Base-by-base conservation (phyloP, 78 protist genomes). In the Cavenderia fasciculata region DNA sequence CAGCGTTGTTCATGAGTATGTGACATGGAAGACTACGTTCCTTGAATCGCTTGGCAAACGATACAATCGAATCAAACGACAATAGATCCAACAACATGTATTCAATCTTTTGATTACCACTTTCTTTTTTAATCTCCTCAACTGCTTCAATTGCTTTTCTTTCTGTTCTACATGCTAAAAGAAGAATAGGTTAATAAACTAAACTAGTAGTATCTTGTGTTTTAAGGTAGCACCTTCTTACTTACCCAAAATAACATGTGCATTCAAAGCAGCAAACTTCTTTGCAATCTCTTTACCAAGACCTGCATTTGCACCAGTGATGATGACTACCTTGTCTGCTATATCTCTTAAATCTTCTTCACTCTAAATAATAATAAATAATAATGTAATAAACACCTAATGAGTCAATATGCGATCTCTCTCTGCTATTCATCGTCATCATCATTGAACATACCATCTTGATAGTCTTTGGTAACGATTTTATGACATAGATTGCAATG, bases 271-370 rank as follows among this genome's bases (percentile, higher is more conserved):
- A 2, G 86, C 85, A 18, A 87, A 40, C 29, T 74, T 49, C 40
- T 56, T 46, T 18, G 86, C 85, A 23, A 76, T 51, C 66, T 76
- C 82, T 57, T 71, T 68, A 51, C 93, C 93, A 6, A 87, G 27
- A 10, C 93, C 93, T 27, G 93, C 86, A 70, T 87, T 87, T 38
- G 93, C 78, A 27, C 93, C 93, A 7, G 93, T 87, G 21, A 87
- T 74, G 14, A 87, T 63, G 12, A 76, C 68, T 11, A 51, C 27
- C 29, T 74, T 87, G 34, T 71, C 54, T n/a, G n/a, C n/a, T n/a
- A n/a, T n/a, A n/a, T n/a, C n/a, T 25, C 46, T 41, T 36, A 87
- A 18, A 38, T 63, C 72, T n/a, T n/a, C n/a, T n/a, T n/a, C n/a
- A n/a, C n/a, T n/a, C n/a, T n/a, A n/a, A 46, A 14, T 46, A 11